A percentile compares a stretch with the other conserved stretches of the same genome.
phyloP scores from a whole-genome alignment of 2,329 filamentous ascomycete genomes.

The Cladosporium sp. region DNA sequence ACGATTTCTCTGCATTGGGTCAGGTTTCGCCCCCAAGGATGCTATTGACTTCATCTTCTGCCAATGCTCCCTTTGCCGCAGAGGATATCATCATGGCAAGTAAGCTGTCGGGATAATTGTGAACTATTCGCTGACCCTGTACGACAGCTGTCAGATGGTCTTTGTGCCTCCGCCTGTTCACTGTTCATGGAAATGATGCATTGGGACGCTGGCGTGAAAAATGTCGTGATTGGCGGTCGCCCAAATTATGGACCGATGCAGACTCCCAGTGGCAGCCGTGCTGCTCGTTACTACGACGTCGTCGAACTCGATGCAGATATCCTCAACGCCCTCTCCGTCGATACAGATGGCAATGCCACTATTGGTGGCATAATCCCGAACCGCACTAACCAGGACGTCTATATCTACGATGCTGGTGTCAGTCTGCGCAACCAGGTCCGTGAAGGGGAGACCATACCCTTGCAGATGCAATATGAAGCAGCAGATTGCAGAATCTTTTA shows the following conservation, averaged over 20 bases:
- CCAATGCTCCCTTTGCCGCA: background rate
- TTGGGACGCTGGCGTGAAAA: conserved; percentile 24
- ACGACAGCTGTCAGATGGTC: conserved; percentile 23
- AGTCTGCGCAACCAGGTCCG: conserved; percentile 40
- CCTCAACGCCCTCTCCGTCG: background rate
- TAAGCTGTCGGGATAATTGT: background rate
- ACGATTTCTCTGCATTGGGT: background rate
- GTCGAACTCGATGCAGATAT: conserved; percentile 4
- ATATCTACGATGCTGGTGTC: conserved; percentile 25
- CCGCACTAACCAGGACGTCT: conserved; percentile 7
- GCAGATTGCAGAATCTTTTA: conserved; percentile 36
- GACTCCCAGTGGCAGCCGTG: conserved; percentile 8
- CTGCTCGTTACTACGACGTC: conserved; percentile 1
- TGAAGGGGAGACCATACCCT: conserved; percentile 25
- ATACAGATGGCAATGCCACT: conserved; percentile 18
- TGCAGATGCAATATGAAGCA: conserved; percentile 29
- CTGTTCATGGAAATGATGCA: conserved; percentile 30
- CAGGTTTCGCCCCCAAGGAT: background rate
- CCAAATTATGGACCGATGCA: conserved; percentile 28
- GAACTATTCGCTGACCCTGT: background rate
- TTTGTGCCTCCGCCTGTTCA: conserved; percentile 26
- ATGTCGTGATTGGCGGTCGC: conserved; percentile 26
- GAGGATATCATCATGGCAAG: background rate
- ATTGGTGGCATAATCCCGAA: conserved; percentile 14
- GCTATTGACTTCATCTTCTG: background rate